Conservation (phyloP, 106 monocot species). For the Dendrobium huoshanense region DNA sequence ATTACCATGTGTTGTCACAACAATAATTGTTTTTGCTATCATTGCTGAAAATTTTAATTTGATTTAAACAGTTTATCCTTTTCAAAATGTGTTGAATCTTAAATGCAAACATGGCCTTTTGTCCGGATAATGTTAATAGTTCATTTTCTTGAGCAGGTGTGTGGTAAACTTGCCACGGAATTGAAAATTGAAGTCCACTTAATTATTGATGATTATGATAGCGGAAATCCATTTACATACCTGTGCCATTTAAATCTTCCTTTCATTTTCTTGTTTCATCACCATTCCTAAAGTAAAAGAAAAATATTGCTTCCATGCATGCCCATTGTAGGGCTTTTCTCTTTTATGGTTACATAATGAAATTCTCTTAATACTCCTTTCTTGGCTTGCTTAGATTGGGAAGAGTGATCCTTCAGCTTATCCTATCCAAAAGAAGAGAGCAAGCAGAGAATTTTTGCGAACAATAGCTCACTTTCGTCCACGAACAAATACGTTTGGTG, state of each 20-base stretch:
- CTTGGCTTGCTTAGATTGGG: constrained; percentile 51
- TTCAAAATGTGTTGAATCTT: background rate
- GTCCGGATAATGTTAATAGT: background rate
- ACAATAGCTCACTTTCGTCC: constrained; percentile 87
- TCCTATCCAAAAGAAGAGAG: constrained; percentile 98
- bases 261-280: constrained; percentile 3
- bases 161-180: background rate
- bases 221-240: background rate
- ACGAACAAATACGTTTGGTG: constrained; percentile 93
- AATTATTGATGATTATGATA: background rate
- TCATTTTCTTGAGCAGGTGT: background rate
- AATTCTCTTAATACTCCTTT: constrained; percentile 2
- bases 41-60: background rate
- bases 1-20: background rate
- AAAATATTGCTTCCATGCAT: background rate
- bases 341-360: background rate
- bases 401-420: constrained; percentile 62
- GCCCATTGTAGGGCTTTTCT: background rate
- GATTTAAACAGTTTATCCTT: background rate
- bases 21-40: background rate
- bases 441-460: constrained; percentile 89
- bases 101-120: background rate
- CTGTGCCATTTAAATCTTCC: constrained; percentile 1
- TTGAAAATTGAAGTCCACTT: background rate
- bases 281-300: background rate